Evolutionary conservation across 2,329 filamentous ascomycete genomes (phyloP), one percentile per base, ranked within the genome.

Genomic region (Albophoma yamanashiensis): DNA sequence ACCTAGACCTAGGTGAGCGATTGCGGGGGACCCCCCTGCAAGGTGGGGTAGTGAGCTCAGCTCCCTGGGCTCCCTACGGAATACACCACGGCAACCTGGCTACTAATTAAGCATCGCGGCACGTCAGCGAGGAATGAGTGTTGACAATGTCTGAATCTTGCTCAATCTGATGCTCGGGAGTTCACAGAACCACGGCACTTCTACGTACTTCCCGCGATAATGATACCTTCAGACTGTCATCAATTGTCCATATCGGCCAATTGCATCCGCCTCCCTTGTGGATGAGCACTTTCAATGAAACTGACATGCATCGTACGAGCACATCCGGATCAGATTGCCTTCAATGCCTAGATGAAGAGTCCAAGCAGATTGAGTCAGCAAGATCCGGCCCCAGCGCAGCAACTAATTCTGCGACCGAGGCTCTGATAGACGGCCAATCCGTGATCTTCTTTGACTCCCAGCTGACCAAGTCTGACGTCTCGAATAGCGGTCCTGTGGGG

Each of bases 331-430:
- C 20, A 56, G 27, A 25, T n/a, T 27, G 20, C 8, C 20, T 9
- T 55, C 58, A 47, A 55, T 25, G 15, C 17, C 59, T 43, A 39
- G 34, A 52, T 20, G 52, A 45, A 45, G 39, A 38, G 15, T 88
- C 82, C 17, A 91, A 71, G 50, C 85, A 82, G 22, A 89, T 74
- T 58, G 79, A 74, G 25, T 72, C 73, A 53, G 84, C 76, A 56
- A 87, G 69, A 52, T 87, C 82, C 1, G 80, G 76, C 0, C 89
- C 89, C 53, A 91, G 71, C 14, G 83, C 82, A 4, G 88, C 86
- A 4, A 86, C 82, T 57, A 91, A 69, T 67, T 91, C 87, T 1
- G 84, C 87, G 61, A 92, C 79, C 42, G 80, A 77, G 0, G 82
- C 80, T 68, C 87, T 89, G 40, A 89, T 71, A 1, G 78, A 78